These are phyloP conservation scores for Vaccinium macrocarpon DNA, from an alignment of 148 eudicot genomes.

Conservation along the genomic window DNA sequence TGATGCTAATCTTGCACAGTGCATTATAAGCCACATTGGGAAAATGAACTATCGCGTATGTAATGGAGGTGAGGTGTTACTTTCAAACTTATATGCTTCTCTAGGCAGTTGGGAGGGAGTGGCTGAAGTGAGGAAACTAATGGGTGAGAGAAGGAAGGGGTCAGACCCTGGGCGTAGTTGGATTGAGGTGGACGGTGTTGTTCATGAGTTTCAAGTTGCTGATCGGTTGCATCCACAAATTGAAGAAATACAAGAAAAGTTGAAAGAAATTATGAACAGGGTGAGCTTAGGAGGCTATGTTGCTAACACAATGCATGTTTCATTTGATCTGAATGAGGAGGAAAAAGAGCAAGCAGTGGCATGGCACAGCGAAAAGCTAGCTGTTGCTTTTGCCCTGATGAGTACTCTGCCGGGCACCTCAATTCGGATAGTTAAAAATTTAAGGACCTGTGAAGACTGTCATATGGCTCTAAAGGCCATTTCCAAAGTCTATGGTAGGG, in stretches of 20 bases:
- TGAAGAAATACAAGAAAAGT: constrained; percentile 28
- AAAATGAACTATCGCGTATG: constrained; percentile 25
- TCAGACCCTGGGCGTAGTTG: constrained; percentile 49
- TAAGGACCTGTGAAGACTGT: constrained; percentile 56
- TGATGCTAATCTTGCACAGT: constrained; percentile 36
- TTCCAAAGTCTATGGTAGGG: constrained; percentile 40
- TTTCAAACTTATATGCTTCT: constrained; percentile 49
- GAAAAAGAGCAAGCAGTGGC: constrained; percentile 54
- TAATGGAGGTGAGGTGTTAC: constrained; percentile 32
- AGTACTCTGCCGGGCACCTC: constrained; percentile 30
- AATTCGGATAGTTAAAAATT: constrained; percentile 48
- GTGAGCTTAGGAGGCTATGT: constrained; percentile 39
- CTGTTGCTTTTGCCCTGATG: constrained; percentile 43
- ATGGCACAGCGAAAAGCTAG: constrained; percentile 55
- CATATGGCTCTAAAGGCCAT: constrained; percentile 45
- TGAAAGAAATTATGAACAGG: constrained; percentile 37
- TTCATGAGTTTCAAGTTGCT: constrained; percentile 56
- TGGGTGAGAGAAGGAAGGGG: constrained; percentile 30
- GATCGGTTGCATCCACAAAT: constrained; percentile 47
- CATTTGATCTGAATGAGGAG: constrained; percentile 56
- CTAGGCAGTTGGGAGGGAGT: constrained; percentile 47
- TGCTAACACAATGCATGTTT: constrained; percentile 34
- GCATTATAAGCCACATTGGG: constrained; percentile 33
- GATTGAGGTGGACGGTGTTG: constrained; percentile 51
- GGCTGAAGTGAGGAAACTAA: constrained; percentile 34